phyloP scores from a whole-genome alignment of 108 stramenopile species.

The Aurantiochytrium sp. region DNA sequence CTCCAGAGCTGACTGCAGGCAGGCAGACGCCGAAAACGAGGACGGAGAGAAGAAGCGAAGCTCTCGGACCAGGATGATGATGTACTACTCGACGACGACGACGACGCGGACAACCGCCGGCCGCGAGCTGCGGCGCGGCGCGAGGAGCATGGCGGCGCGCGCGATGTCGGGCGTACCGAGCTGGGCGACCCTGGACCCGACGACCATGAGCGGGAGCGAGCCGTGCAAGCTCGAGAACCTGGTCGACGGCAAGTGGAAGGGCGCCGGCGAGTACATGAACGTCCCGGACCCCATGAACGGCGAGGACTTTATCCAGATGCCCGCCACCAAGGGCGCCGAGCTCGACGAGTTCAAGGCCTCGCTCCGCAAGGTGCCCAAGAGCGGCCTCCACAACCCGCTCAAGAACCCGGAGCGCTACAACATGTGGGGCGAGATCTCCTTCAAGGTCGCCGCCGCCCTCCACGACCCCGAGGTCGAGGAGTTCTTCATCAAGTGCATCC shows the following conservation, averaged over 20 bases:
- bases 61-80: no score
- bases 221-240: conserved; percentile 33
- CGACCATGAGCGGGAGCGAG: background rate
- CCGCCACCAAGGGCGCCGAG: conserved; percentile 52
- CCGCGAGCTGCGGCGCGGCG: background rate
- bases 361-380: conserved; percentile 64
- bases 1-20: background rate
- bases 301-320: conserved; percentile 47
- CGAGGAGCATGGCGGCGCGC: background rate
- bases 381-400: conserved; percentile 72
- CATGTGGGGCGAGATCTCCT: conserved; percentile 73
- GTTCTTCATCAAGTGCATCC: conserved; percentile 80
- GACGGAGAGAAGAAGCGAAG: no score
- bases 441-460: conserved; percentile 61
- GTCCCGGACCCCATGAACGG: conserved; percentile 55
- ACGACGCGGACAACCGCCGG: no score
- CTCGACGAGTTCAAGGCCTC: conserved; percentile 72
- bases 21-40: no score
- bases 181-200: conserved; percentile 40
- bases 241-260: conserved; percentile 40
- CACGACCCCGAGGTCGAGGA: conserved; percentile 70
- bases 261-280: background rate
- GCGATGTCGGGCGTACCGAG: background rate
- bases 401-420: conserved; percentile 81
- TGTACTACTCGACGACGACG: no score